Evolutionary conservation across 768 basidiomycete genomes (phyloP).

Genomic region (Tricholoma hemisulphureum): DNA sequence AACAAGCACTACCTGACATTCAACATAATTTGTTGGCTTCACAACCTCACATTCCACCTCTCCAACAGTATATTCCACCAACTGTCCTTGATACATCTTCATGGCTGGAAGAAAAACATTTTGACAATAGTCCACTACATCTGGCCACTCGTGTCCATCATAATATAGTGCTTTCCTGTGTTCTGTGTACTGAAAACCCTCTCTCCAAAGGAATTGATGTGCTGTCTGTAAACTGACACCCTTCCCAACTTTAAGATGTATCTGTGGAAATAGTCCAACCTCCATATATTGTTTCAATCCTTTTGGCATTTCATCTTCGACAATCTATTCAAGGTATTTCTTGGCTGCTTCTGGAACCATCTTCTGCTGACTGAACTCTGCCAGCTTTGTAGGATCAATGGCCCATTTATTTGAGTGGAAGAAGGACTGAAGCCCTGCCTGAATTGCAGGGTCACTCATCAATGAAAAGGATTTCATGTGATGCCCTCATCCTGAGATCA

Average conservation of each 20-base stretch:
- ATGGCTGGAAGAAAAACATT: constrained; percentile 29
- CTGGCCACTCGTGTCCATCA: constrained; percentile 37
- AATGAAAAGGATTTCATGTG: constrained; percentile 29
- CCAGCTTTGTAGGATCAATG: no score
- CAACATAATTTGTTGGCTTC: constrained; percentile 11
- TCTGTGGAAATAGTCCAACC: no score
- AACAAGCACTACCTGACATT: constrained; percentile 25
- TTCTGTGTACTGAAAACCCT: constrained; percentile 24
- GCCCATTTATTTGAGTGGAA: no score
- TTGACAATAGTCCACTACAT: constrained; percentile 33
- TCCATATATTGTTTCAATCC: no score
- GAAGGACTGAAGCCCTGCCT: constrained; percentile 26
- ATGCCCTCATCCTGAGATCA: constrained; percentile 20
- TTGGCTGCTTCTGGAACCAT: no score
- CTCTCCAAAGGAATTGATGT: constrained; percentile 24
- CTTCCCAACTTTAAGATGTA: no score
- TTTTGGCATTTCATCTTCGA: no score
- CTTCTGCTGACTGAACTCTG: no score
- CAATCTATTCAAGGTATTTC: no score
- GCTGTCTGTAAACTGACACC: constrained; percentile 32
- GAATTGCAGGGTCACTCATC: constrained; percentile 24
- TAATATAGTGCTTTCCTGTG: constrained; percentile 34
- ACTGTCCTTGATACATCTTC: constrained; percentile 10
- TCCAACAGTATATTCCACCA: constrained; percentile 18
- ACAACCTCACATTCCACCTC: constrained; percentile 14